These are phyloP conservation scores for Colletotrichum nymphaeae DNA, from an alignment of 2,329 filamentous ascomycete genomes.

Conservation along the genomic window DNA sequence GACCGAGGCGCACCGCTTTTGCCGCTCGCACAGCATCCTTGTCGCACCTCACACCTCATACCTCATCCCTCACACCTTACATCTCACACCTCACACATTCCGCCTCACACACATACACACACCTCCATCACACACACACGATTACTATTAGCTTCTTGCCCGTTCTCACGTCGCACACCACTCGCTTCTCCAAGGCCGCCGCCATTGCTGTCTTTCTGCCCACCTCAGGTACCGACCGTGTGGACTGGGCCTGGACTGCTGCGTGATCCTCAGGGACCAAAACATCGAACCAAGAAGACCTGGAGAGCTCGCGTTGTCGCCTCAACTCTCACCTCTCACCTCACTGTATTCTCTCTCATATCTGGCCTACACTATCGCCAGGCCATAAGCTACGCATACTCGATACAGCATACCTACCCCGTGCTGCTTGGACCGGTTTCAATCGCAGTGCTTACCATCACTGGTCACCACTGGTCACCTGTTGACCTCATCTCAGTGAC, in stretches of 20 bases:
- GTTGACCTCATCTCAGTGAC: neutral
- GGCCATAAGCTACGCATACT: neutral
- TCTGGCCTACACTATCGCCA: neutral
- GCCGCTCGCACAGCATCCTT: conserved; percentile 23
- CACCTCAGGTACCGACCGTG: conserved; percentile 23
- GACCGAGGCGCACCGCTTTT: conserved; percentile 25
- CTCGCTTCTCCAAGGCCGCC: neutral
- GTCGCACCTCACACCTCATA: conserved; percentile 1
- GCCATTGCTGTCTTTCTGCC: conserved; percentile 4
- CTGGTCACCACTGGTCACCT: neutral
- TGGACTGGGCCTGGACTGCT: conserved; percentile 32
- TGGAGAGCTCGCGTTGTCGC: neutral
- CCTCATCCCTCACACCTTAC: neutral
- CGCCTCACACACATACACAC: neutral
- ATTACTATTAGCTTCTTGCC: neutral
- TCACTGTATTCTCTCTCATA: neutral
- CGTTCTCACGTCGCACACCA: neutral
- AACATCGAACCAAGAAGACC: too few relatives aligned
- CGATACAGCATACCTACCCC: too few relatives aligned
- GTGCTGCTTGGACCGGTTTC: neutral
- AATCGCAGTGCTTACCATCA: neutral
- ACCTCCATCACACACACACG: neutral
- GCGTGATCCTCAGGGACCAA: neutral
- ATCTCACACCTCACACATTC: neutral
- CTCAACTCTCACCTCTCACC: neutral